Evolutionary conservation across 2,329 filamentous ascomycete species (phyloP), one percentile per base, ranked within the genome.

Genomic region (Trematosphaeria pertusa): DNA sequence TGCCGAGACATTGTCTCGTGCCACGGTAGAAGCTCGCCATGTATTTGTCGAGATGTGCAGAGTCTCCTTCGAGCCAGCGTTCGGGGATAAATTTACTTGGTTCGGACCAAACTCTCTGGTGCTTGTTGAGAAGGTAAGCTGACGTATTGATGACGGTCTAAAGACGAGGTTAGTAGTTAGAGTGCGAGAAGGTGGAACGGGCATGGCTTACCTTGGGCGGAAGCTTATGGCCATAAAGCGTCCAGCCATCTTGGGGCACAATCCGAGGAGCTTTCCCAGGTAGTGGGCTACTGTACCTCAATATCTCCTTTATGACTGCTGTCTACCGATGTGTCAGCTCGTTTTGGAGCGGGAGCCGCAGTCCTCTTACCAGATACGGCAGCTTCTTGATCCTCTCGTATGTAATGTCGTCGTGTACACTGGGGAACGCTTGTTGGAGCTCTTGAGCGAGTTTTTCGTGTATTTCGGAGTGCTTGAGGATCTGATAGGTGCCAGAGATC

Each of bases 11-110:
- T 20, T 48, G 43, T 10, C 51, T 26, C 1, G 47, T 42, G 12
- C 47, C 51, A 3, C 44, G 39, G 12, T 51, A 35, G 32, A 54
- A 54, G n/a, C 28, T 41, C 6, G 44, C 22, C 43, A 54, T 46
- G 35, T 50, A 51, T 24, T 46, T 50, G n/a, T 54, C 51, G 2
- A 54, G 40, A 18, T 40, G 17, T 3, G 33, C 26, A 5, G 50
- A 26, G 17, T 45, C 39, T 10, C 18, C 4, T 5, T 24, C 6
- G 3, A 51, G 28, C 51, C 51, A 54, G 4, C 51, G 35, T 3
- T 40, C 35, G 11, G 51, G 51, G 12, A 34, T 18, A 26, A 54
- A 54, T 3, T 22, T 32, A 18, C 44, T 18, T 3, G 47, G 32
- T 7, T 50, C 31, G 3, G 34, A 17, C 17, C 35, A 54, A 3